Base-by-base conservation (phyloP, 1,284 basidiomycete genomes). In the Meira nashicola region DNA sequence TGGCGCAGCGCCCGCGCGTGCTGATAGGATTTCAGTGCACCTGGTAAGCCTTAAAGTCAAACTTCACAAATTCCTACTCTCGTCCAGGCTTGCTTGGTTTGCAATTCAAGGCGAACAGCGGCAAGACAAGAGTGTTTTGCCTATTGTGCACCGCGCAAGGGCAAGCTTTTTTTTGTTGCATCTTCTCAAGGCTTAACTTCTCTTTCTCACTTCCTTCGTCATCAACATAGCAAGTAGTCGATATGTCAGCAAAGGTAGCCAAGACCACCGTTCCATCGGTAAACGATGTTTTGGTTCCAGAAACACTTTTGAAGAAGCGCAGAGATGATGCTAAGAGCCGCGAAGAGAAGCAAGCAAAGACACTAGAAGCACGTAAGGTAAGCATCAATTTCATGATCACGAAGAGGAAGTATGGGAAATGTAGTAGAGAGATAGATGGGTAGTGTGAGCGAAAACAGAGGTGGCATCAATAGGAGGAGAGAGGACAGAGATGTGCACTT, bases 321-420 rank as follows among this genome's bases (percentile, higher is more conserved):
- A 94, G 95, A 85, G 88, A 92, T 82, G 95, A 89, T 80, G 92
- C 93, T 84, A 95, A 96, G 86, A 89, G 89, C 68, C 86, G 92
- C 77, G 92, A 96, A 85, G 93, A 96, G 81, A 92, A 90, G 80
- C 84, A 93, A 76, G 86, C 85, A 70, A 89, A 90, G 69, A 89
- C 90, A 39, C 80, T 84, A 55, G 89, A 89, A 79, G 89, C 90
- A 75, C 89, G 89, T 80, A 97, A 96, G 89, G 94, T 97, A 80
- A 66, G 73, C 65, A 59, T 49, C 25, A 19, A 6, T 12, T n/a
- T 15, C 15, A 43, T n/a, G 2, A 44, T 47, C 14, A 19, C 8
- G 33, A 21, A 12, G 12, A 40, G 23, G 25, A 41, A 50, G 54
- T 41, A 19, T 43, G 47, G 15, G 46, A 14, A 23, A 15, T 46